Base-by-base conservation (phyloP, 441 rosid genomes). In the Corymbia citriodora region DNA sequence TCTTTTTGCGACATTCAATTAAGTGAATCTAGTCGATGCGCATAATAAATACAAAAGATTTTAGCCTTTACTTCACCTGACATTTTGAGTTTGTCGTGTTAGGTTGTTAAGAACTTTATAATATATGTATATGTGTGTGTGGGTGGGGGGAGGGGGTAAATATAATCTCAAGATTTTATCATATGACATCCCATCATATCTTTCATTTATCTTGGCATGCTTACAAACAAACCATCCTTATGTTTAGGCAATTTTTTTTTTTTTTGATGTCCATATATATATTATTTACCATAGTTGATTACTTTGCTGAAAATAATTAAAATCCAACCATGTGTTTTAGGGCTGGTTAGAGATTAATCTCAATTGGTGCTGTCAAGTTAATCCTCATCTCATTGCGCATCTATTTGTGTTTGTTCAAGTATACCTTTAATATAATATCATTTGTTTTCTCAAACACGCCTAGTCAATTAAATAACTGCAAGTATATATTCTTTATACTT, bases 21-120 rank as follows among this genome's bases (percentile, higher is more conserved):
- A 8, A 65, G 1, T n/a, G 10, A 65, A n/a, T 65, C 31, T 4
- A 65, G 18, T 65, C 2, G 2, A 9, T 3, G 5, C 1, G 10
- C 18, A n/a, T 2, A 0, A 29, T 65, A 65, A 29, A 15, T 65
- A 65, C 7, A 29, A 29, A 29, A 65, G 0, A 65, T 13, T 29
- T 59, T 59, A 59, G 25, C 5, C 16, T 14, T 29, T 65, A 1
- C 72, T 65, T n/a, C 2, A n/a, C 18, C 14, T 29, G 25, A 29
- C 36, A 65, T n/a, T n/a, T 14, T 65, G 7, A 14, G 2, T 65
- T 65, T n/a, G 72, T 29, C 9, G 10, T 17, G 36, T 29, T 65
- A 14, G 18, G 36, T 29, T 65, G 72, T 17, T 65, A 65, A n/a
- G 29, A 65, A 65, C 10, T 65, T 65, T n/a, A 9, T 65, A n/a